Percentiles rank a stretch among this genome's conserved stretches.
phyloP scores from a whole-genome alignment of 2,329 filamentous ascomycete species.

The Hirsutella rhossiliensis region DNA sequence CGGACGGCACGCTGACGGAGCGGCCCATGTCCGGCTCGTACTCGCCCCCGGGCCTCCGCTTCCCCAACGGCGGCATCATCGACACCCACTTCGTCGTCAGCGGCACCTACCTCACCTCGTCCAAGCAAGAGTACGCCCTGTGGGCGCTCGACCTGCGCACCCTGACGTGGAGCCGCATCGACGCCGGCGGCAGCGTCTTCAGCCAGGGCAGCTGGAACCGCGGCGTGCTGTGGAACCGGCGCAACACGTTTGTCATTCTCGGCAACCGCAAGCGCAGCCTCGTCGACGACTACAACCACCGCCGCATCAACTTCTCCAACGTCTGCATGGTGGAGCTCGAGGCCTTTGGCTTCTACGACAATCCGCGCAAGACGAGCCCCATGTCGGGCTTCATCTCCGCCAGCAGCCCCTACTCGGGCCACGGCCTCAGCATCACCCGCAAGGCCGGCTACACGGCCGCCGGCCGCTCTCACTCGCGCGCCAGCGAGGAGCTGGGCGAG shows the following conservation, averaged over 20 bases:
- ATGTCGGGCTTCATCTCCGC: constrained; percentile 77
- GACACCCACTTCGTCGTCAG: constrained; percentile 96
- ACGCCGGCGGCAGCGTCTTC: constrained; percentile 88
- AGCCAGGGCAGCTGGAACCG: constrained; percentile 97
- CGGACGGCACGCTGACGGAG: constrained; percentile 75
- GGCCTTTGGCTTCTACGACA: constrained; percentile 94
- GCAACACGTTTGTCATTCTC: constrained; percentile 91
- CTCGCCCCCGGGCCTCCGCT: constrained; percentile 83
- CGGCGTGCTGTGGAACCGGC: constrained; percentile 81
- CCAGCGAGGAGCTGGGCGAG: constrained; percentile 76
- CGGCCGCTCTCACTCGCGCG: constrained; percentile 62
- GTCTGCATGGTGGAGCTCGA: constrained; percentile 95
- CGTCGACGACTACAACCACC: constrained; percentile 96
- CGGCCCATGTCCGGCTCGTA: constrained; percentile 79
- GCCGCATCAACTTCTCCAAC: constrained; percentile 93
- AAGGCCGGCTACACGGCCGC: constrained; percentile 57
- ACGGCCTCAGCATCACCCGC: constrained; percentile 41
- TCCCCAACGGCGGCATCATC: constrained; percentile 91
- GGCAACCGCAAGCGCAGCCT: constrained; percentile 88
- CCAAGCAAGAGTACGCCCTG: constrained; percentile 93
- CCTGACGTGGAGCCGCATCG: constrained; percentile 88
- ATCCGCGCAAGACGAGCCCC: constrained; percentile 67
- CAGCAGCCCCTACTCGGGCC: constrained; percentile 55
- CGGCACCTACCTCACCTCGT: constrained; percentile 92
- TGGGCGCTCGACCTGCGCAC: constrained; percentile 88